Percentiles rank a stretch among this genome's conserved stretches.
Conservation (phyloP, 108 stramenopile genomes). For the Nitzschia palea region DNA sequence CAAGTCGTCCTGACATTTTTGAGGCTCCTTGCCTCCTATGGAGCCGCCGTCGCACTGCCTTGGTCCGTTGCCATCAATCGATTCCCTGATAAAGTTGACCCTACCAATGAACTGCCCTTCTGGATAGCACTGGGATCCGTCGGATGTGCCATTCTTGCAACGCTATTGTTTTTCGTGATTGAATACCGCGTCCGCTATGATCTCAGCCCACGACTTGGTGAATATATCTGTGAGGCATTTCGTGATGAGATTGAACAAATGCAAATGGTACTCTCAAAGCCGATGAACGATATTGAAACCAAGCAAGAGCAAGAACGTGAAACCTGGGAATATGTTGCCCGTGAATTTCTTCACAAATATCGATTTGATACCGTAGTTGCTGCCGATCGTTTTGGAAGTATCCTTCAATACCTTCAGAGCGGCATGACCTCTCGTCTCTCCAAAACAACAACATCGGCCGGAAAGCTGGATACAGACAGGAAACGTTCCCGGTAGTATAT, state of each 20-base stretch:
- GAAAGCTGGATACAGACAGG: too few species aligned
- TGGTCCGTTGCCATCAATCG: conserved; percentile 9
- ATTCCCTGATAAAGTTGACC: background rate
- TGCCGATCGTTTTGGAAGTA: conserved; percentile 33
- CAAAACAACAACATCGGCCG: too few species aligned
- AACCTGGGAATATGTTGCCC: conserved; percentile 41
- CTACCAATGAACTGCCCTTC: background rate
- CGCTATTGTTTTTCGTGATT: conserved; percentile 12
- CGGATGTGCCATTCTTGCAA: background rate
- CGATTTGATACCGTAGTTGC: conserved; percentile 35
- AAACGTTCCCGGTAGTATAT: too few species aligned
- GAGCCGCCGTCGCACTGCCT: conserved; percentile 14
- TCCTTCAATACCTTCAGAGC: conserved; percentile 30
- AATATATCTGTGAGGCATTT: conserved; percentile 24
- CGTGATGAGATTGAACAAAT: conserved; percentile 23
- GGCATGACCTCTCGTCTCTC: too few species aligned
- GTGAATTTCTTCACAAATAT: conserved; percentile 31
- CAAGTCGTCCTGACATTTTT: conserved; percentile 10
- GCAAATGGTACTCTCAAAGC: background rate
- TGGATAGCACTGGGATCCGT: conserved; percentile 20
- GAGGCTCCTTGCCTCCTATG: conserved; percentile 6
- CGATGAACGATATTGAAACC: conserved; percentile 20
- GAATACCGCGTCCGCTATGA: conserved; percentile 26
- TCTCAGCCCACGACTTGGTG: conserved; percentile 19
- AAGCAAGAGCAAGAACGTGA: conserved; percentile 19